Base-by-base conservation (phyloP, 768 basidiomycete genomes). In the Termitomyces sp. region DNA sequence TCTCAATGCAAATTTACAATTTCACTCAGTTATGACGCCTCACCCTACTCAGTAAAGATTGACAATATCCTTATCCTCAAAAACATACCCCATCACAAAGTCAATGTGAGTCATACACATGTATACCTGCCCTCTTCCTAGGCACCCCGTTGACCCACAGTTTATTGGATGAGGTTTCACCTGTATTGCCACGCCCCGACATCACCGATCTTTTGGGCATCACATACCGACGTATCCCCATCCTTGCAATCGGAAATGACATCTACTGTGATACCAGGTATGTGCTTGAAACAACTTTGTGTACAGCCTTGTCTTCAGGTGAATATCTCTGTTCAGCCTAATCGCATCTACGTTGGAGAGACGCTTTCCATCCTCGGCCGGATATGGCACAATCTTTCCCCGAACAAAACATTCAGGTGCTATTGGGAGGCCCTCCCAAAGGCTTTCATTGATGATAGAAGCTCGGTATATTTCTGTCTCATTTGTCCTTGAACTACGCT, bases 221-320 rank as follows among this genome's bases (percentile, higher is more conserved):
- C 11, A 70, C 70, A 26, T 85, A 86, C 67, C 80, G 85, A 11
- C 77, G 80, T 14, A 82, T 87, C 26, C 83, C 84, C 10, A 71
- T 86, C 24, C 74, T 84, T 8, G 80, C 83, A 9, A 81, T 86
- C 45, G 84, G 83, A 14, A 81, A 79, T 62, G 83, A 85, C 63
- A 71, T 85, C 3, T 85, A 83, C 67, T 82, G 80, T 64, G 83
- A 85, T 66, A 83, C 80, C 11, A 76, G 71, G 76, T 70, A 26
- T 26, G 26, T 4, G 55, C 20, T 20, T 52, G 22, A 22, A 45
- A 3, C n/a, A 5, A 20, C 13, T 35, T 24, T 14, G n/a, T 52
- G 30, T 20, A 32, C 33, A 26, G 28, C 46, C 47, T 45, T 18
- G 1, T 54, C 32, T 43, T 10, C 46, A 50, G 6, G 48, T 9